Base-by-base conservation (phyloP, 139 green algal genomes). In the Chlorella sp. region DNA sequence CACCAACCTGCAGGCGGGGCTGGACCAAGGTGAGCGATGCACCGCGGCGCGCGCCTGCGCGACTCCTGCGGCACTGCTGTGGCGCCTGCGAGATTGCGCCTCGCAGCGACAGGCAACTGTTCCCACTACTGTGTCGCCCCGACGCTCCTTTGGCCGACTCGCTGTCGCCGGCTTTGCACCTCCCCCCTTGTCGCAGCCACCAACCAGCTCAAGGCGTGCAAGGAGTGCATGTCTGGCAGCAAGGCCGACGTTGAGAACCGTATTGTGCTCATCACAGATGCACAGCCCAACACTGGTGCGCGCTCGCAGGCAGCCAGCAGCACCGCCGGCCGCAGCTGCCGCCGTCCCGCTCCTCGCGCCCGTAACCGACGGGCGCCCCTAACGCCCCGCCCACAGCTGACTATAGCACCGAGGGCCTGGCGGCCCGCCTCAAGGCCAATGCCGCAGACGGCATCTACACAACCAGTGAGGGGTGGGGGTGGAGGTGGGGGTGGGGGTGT, bases 201-300 rank as follows among this genome's bases (percentile, higher is more conserved):
- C 46, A 29, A 21, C 25, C 17, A 55, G 50, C 43, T 83, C 36
- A 50, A 50, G 46, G 63, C 5, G 0, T 83, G 78, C 74, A 21
- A 31, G 6, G 38, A 17, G 6, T 83, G 78, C 60, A 62, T 76
- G 73, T 46, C 56, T 25, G 60, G 73, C 23, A 61, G 50, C 45
- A 36, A 46, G 25, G 31, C 46, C 2, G 29, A 62, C 23, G 50
- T n/a, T 3, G 79, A 84, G 43, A 77, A 83, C 33, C 50, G 79
- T 5, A 73, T 84, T 31, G 42, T 84, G 3, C 56, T 84, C 19
- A 77, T 84, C 31, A 84, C 79, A 21, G 77, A 77, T 66, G 70
- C 46, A 19, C 74, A 80, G 60, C 70, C n/a, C n/a, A n/a, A n/a
- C n/a, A n/a, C n/a, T n/a, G n/a, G n/a, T n/a, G n/a, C n/a, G n/a